Percentiles rank a stretch among this genome's conserved stretches.
phyloP scores from a whole-genome alignment of 345 rosid genomes.

The Fremontodendron californicum region DNA sequence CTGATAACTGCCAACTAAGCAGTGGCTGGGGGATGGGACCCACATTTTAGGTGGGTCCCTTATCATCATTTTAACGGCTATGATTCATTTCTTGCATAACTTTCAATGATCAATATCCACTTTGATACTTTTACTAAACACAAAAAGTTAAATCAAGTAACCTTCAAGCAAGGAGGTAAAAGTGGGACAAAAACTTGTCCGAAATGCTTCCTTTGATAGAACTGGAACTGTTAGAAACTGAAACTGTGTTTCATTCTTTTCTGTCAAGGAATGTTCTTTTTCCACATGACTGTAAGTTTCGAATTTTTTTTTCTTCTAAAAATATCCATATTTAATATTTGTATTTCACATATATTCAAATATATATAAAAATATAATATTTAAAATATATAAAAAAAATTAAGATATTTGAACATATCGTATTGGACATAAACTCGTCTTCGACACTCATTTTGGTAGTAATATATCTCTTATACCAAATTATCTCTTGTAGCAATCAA shows the following conservation, averaged over 20 bases:
- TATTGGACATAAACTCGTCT: neutral
- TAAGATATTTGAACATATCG: too few species aligned
- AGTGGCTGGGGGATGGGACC: constrained; percentile 28
- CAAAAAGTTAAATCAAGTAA: too few species aligned
- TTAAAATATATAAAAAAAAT: too few species aligned
- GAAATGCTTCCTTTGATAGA: too few species aligned
- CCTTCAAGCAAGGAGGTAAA: neutral
- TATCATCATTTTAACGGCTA: neutral
- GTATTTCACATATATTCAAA: neutral
- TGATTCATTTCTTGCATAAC: neutral
- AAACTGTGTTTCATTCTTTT: too few species aligned
- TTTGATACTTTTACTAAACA: neutral
- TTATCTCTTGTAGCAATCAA: neutral
- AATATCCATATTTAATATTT: too few species aligned
- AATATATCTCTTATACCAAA: too few species aligned
- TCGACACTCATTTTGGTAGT: too few species aligned
- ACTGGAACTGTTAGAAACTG: too few species aligned
- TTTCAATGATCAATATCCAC: neutral
- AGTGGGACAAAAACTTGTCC: neutral
- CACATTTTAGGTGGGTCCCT: constrained; percentile 19
- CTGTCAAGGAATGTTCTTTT: neutral
- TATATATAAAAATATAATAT: too few species aligned
- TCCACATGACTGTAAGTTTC: neutral
- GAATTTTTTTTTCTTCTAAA: too few species aligned
- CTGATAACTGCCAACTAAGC: constrained; percentile 33